phyloP scores from a whole-genome alignment of 2,329 filamentous ascomycete species.

The Endocalyx cinctus region DNA sequence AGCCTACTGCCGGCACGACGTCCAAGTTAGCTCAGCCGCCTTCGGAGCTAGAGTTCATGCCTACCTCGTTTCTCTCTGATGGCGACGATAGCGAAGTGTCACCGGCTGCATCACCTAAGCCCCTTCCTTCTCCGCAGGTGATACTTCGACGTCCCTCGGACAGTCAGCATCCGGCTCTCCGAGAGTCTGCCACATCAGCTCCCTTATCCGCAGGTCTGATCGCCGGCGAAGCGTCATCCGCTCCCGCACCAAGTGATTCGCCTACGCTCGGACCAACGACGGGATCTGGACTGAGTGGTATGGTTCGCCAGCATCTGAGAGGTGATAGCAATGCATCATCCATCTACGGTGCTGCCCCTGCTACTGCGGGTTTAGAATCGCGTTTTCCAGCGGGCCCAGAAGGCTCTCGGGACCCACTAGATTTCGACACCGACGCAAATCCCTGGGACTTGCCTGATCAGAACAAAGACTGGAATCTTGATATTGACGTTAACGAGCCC shows the following conservation, averaged over 20 bases:
- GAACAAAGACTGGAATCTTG: conserved; percentile 19
- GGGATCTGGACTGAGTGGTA: conserved; percentile 65
- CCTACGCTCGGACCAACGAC: conserved; percentile 66
- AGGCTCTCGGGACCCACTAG: conserved; percentile 23
- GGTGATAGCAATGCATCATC: conserved; percentile 79
- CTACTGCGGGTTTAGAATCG: conserved; percentile 32
- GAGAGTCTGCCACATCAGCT: conserved; percentile 39
- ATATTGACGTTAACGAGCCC: conserved; percentile 24
- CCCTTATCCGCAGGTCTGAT: conserved; percentile 33
- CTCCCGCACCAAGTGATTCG: conserved; percentile 54
- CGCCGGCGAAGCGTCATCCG: conserved; percentile 25
- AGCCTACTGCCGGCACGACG: conserved; percentile 20
- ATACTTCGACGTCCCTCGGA: conserved; percentile 46
- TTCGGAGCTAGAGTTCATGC: conserved; percentile 27
- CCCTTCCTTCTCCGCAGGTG: conserved; percentile 29
- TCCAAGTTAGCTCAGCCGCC: conserved; percentile 25
- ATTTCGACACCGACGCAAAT: conserved; percentile 32
- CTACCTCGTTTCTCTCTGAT: conserved; percentile 41
- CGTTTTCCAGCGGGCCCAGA: conserved; percentile 31
- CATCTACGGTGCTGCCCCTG: conserved; percentile 55
- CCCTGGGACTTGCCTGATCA: conserved; percentile 40
- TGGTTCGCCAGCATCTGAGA: conserved; percentile 81
- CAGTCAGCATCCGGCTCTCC: conserved; percentile 50
- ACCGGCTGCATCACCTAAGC: conserved; percentile 16
- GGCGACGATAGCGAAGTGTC: conserved; percentile 34